Evolutionary conservation across 1,284 basidiomycete species (phyloP).

Genomic region (Ustilago loliicola): DNA sequence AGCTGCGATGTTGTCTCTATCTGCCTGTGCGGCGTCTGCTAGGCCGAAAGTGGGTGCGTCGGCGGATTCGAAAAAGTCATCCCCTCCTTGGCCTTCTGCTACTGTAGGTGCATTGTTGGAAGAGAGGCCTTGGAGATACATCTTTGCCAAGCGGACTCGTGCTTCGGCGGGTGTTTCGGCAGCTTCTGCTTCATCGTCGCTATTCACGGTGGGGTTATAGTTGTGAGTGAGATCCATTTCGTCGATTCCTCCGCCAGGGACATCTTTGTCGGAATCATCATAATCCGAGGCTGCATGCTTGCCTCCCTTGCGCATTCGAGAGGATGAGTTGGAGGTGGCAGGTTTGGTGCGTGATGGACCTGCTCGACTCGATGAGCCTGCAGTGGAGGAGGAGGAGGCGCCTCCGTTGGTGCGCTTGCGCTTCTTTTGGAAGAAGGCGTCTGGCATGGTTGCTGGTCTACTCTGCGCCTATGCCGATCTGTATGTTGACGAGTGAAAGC

Average conservation of each 20-base stretch:
- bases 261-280: conserved; percentile 35
- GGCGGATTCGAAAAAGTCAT: conserved; percentile 55
- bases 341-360: conserved; percentile 33
- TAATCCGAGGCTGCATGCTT: conserved; percentile 36
- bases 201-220: conserved; percentile 43
- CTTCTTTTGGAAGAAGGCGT: conserved; percentile 70
- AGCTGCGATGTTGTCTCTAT: conserved; percentile 89
- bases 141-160: conserved; percentile 86
- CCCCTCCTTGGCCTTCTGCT: background rate
- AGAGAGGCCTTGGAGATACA: conserved; percentile 85
- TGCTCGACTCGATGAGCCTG: conserved; percentile 13
- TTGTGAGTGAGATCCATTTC: conserved; percentile 63
- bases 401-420: conserved; percentile 58
- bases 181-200: conserved; percentile 57
- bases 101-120: background rate
- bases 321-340: conserved; percentile 9
- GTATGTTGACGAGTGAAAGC: background rate
- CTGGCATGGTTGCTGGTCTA: conserved; percentile 57
- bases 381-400: conserved; percentile 13
- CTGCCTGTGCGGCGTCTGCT: conserved; percentile 92
- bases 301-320: conserved; percentile 22
- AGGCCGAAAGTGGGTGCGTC: conserved; percentile 71
- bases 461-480: background rate
- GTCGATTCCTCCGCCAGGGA: conserved; percentile 45
- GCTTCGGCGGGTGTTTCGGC: conserved; percentile 91